These are phyloP conservation scores for Talaromyces ruber DNA, from an alignment of 495 filamentous ascomycete genomes.

Conservation along the genomic window DNA sequence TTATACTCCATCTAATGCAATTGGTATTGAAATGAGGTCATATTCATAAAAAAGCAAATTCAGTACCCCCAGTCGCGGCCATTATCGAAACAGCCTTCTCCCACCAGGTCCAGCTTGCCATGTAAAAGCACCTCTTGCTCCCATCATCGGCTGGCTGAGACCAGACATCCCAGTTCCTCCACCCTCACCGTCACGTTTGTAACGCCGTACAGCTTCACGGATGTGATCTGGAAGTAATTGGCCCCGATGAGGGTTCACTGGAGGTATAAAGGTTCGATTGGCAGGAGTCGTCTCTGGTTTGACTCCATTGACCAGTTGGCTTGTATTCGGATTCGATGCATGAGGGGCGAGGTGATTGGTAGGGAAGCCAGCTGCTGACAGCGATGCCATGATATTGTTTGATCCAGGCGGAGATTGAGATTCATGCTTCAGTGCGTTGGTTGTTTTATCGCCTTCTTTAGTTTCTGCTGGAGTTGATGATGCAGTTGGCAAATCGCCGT, in stretches of 20 bases:
- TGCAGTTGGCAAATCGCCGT: slow-evolving; percentile 1
- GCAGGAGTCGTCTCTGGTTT: background rate
- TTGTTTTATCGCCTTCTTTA: background rate
- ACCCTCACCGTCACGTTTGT: slow-evolving; percentile 53
- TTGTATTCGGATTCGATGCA: background rate
- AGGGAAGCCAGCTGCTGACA: background rate
- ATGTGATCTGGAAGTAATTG: slow-evolving; percentile 77
- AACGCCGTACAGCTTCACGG: slow-evolving; percentile 66
- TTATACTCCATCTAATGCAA: background rate
- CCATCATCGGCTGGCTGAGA: slow-evolving; percentile 59
- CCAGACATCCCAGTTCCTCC: slow-evolving; percentile 69
- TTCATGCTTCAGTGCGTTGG: background rate
- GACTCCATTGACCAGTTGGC: background rate
- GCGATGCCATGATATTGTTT: background rate
- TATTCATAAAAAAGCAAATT: background rate
- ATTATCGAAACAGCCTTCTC: slow-evolving; percentile 55
- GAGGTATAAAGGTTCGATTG: slow-evolving; percentile 20
- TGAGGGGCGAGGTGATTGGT: background rate
- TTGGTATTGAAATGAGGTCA: background rate
- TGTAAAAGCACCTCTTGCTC: slow-evolving; percentile 53
- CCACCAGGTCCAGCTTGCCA: slow-evolving; percentile 46
- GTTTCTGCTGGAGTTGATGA: slow-evolving; percentile 2
- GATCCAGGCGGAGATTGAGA: background rate
- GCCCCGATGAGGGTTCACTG: slow-evolving; percentile 47
- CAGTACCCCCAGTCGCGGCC: background rate